phyloP scores from a whole-genome alignment of 257 asterid species.

The Fraxinus excelsior region DNA sequence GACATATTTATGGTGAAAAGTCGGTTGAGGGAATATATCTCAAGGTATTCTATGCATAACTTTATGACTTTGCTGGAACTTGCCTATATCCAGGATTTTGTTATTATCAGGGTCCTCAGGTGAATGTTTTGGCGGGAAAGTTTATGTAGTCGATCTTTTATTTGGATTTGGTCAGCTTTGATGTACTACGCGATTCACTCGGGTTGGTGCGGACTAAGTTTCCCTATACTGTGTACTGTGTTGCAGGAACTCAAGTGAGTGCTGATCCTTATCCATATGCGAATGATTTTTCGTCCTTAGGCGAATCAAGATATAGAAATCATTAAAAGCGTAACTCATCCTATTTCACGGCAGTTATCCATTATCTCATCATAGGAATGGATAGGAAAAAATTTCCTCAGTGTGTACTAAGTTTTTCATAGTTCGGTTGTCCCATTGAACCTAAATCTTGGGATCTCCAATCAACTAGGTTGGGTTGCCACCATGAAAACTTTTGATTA shows the following conservation, averaged over 20 bases:
- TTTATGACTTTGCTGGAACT: background rate
- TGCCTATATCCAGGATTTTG: background rate
- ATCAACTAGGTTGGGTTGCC: no score
- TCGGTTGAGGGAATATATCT: background rate
- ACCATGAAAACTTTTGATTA: no score
- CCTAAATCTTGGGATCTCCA: no score
- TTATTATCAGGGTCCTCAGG: background rate
- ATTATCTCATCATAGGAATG: no score
- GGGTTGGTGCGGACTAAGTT: conserved; percentile 87
- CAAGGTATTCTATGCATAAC: no score
- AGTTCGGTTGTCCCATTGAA: no score
- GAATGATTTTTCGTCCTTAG: no score
- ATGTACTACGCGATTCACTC: conserved; percentile 75
- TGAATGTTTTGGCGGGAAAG: background rate
- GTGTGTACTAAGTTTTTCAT: no score
- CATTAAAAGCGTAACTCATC: no score
- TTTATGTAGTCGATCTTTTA: conserved; percentile 20
- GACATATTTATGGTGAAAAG: background rate
- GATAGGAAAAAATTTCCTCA: no score
- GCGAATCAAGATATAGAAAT: no score
- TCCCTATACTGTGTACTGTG: conserved; percentile 76
- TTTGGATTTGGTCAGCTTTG: conserved; percentile 59
- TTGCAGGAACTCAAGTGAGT: conserved; percentile 90
- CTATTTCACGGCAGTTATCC: no score
- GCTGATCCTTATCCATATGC: background rate